Evolutionary conservation across 257 asterid species (phyloP).

Genomic region (Coffea eugenioides): DNA sequence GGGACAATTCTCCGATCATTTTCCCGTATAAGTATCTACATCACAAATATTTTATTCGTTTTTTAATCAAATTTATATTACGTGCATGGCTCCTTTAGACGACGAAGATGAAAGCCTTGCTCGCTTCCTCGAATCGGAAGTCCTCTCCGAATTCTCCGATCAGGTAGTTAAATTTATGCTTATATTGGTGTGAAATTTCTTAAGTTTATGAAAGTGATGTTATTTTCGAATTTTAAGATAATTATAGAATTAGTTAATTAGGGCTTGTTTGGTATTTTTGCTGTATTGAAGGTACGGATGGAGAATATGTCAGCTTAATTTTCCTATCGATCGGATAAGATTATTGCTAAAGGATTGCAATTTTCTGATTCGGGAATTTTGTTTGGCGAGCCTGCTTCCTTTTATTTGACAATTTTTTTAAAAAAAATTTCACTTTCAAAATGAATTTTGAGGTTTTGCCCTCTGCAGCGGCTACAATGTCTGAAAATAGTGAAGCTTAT

Average conservation of each 20-base stretch:
- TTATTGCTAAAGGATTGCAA: neutral
- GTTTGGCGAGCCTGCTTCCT: neutral
- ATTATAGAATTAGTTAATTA: neutral
- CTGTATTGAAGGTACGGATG: neutral
- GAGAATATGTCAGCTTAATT: neutral
- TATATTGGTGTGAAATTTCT: neutral
- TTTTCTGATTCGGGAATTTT: neutral
- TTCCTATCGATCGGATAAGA: neutral
- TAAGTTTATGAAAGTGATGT: neutral
- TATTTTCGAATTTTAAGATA: neutral
- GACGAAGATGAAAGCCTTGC: slow-evolving; percentile 84
- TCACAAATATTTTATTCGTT: neutral
- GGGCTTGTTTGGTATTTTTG: neutral
- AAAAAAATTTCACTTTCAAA: neutral
- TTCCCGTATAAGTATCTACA: too few species aligned
- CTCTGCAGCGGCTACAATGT: neutral
- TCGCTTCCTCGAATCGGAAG: slow-evolving; percentile 79
- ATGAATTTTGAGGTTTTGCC: neutral
- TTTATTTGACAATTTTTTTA: neutral
- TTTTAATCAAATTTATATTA: neutral
- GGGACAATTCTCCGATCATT: slow-evolving; percentile 24
- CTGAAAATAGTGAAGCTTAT: neutral
- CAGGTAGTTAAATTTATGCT: slow-evolving; percentile 34
- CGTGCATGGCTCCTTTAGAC: slow-evolving; percentile 59
- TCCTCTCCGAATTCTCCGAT: slow-evolving; percentile 64